Percentiles rank a stretch among this genome's conserved stretches.
Evolutionary conservation across 352 stramenopile genomes (phyloP).

Genomic region (Globisporangium iwayamae): DNA sequence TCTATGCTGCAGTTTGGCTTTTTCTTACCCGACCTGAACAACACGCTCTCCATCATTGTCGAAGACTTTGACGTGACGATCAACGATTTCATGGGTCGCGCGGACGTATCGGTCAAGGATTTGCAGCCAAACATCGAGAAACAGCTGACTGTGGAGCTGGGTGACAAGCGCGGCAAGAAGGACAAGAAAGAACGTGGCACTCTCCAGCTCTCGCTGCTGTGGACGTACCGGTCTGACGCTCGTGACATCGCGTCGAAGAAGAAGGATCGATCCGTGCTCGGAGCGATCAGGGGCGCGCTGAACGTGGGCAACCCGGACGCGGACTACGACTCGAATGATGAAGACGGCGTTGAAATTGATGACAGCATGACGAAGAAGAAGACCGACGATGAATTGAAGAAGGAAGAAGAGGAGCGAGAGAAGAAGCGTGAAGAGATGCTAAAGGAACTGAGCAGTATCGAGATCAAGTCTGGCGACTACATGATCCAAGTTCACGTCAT

Average conservation of each 20-base stretch:
- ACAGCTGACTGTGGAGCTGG: constrained; percentile 49
- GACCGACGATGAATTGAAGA: constrained; percentile 63
- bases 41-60: constrained; percentile 47
- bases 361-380: constrained; percentile 52
- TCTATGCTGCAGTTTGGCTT: constrained; percentile 48
- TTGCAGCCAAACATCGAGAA: constrained; percentile 53
- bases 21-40: constrained; percentile 52
- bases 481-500: constrained; percentile 89
- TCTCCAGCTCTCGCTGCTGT: constrained; percentile 52
- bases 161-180: constrained; percentile 61
- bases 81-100: constrained; percentile 81
- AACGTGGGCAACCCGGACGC: constrained; percentile 59
- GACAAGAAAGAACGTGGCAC: constrained; percentile 61
- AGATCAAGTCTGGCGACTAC: constrained; percentile 88
- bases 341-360: constrained; percentile 61
- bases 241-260: constrained; percentile 66
- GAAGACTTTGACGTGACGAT: constrained; percentile 76
- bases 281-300: constrained; percentile 27
- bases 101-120: constrained; percentile 49
- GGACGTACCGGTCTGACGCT: constrained; percentile 49
- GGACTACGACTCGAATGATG: constrained; percentile 70
- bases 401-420: constrained; percentile 63
- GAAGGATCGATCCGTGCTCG: constrained; percentile 62
- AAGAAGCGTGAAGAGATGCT: constrained; percentile 76
- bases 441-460: constrained; percentile 71